These are phyloP conservation scores for Amphicarpaea edgeworthii DNA, from an alignment of 306 rosid genomes.

Conservation along the genomic window DNA sequence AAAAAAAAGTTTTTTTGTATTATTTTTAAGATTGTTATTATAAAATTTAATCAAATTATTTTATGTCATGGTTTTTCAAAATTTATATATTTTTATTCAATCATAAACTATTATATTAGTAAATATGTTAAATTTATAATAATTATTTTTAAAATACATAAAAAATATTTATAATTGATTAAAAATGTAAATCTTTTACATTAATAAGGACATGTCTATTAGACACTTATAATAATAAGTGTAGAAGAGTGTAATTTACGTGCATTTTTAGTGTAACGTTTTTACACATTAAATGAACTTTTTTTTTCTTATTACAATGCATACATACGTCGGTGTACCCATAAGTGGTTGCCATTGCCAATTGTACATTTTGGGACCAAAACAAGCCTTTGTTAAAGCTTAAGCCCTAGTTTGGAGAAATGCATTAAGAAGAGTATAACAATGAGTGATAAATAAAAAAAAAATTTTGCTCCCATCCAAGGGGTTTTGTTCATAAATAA, in stretches of 20 bases:
- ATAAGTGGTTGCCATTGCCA: neutral
- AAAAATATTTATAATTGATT: too few relatives aligned
- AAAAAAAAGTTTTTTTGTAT: too few relatives aligned
- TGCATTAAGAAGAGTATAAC: neutral
- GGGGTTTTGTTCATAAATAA: conserved; percentile 5
- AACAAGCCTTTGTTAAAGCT: neutral
- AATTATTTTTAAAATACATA: too few relatives aligned
- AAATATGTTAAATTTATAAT: too few relatives aligned
- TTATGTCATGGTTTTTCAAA: too few relatives aligned
- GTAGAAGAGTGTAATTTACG: neutral
- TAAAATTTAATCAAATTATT: too few relatives aligned
- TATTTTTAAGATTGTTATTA: too few relatives aligned
- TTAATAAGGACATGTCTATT: neutral
- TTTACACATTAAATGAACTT: neutral
- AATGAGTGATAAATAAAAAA: too few relatives aligned
- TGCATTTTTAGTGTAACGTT: neutral
- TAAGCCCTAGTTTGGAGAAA: neutral
- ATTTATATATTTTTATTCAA: too few relatives aligned
- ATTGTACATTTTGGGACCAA: neutral
- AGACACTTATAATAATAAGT: neutral
- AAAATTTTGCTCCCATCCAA: neutral
- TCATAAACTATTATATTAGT: too few relatives aligned
- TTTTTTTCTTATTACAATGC: neutral
- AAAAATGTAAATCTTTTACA: too few relatives aligned
- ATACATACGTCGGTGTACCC: neutral